Evolutionary conservation across 164 flowering plant genomes (phyloP).

Genomic region (Nelumbo lutea): DNA sequence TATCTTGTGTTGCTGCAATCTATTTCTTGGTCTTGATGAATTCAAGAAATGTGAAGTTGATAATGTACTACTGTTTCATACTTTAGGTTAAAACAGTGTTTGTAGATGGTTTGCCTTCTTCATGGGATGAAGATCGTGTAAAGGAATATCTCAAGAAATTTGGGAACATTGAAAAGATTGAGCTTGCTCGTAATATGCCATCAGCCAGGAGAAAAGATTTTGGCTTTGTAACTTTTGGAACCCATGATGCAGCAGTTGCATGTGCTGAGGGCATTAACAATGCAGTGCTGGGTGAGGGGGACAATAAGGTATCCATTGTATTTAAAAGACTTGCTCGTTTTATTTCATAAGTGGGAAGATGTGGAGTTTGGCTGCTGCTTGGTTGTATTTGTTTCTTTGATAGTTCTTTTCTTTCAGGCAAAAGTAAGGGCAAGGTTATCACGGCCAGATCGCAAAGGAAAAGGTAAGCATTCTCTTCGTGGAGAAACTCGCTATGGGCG

Average conservation of each 20-base stretch:
- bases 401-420: constrained; percentile 38
- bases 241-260: constrained; percentile 86
- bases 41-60: neutral
- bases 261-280: constrained; percentile 91
- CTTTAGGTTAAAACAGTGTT: constrained; percentile 88
- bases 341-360: neutral
- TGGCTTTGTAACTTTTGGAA: constrained; percentile 86
- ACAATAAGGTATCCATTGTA: constrained; percentile 54
- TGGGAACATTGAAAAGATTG: constrained; percentile 82
- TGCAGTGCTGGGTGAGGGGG: constrained; percentile 90
- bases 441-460: constrained; percentile 77
- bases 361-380: constrained; percentile 3
- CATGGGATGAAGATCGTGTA: constrained; percentile 96
- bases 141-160: constrained; percentile 59
- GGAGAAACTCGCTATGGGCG: constrained; percentile 45
- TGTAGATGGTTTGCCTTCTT: constrained; percentile 78
- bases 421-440: constrained; percentile 93
- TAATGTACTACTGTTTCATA: neutral
- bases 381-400: neutral
- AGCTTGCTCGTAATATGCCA: constrained; percentile 96
- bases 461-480: constrained; percentile 53
- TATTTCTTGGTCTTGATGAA: neutral
- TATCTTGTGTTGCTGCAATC: too few species aligned
- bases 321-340: neutral
- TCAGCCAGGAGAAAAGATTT: constrained; percentile 91